Evolutionary conservation across 805 yeast species (phyloP), one percentile per base, ranked within the genome.

Genomic region (Saccharomycopsis synnaedendra): DNA sequence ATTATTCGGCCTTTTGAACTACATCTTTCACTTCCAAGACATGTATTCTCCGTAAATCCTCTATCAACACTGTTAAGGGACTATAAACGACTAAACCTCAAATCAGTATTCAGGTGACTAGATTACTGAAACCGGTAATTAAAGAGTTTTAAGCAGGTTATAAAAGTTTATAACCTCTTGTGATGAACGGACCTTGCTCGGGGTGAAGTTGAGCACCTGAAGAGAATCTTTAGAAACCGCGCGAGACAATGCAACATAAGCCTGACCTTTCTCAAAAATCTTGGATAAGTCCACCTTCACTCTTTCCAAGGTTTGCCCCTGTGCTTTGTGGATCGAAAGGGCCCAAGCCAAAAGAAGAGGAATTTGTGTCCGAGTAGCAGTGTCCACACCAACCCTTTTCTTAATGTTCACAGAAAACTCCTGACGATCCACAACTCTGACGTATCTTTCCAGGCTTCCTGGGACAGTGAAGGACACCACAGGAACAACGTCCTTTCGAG

Each of bases 311-410:
- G 95, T 83, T 64, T 85, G 94, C 3, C 95, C 95, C 60, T 85
- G 95, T 0, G 93, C 77, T 60, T 85, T 85, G 59, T 85, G 95
- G 44, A 85, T 85, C 0, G 93, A 85, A 55, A 85, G 61, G 0
- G 94, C 88, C 93, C 93, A 85, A 29, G 93, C 79, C 36, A 85
- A 64, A 48, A 82, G 67, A 32, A 85, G 65, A 1, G 95, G 95
- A 3, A 83, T 55, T 58, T 85, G 95, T 0, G 54, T 59, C 57
- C 89, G 68, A 27, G 82, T 70, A 1, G 85, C 55, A 8, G 69
- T 70, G n/a, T 82, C 85, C 11, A 82, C 85, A 60, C 86, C 89
- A 53, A 81, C 88, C n/a, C 85, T 68, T 0, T 71, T 72, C 86
- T 95, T 89, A 82, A 10, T 87, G 63, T 67, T 71, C 0, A 69